Evolutionary conservation across 805 yeast species (phyloP), one percentile per base, ranked within the genome.

Genomic region (Wickerhamomyces ciferrii): DNA sequence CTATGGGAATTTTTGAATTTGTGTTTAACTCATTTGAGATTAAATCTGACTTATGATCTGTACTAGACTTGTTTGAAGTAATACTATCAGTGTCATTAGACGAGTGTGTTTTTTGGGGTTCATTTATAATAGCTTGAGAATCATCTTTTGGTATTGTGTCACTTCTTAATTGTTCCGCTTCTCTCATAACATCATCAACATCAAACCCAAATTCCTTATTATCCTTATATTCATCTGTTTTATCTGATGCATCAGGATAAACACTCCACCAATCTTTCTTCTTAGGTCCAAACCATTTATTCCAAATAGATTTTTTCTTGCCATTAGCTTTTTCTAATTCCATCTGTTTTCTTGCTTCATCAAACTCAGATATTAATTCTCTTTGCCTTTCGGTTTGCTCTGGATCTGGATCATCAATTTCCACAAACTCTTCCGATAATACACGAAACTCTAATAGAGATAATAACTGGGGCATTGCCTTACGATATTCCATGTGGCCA

Each of bases 401-500:
- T 2, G 96, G 88, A 63, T 92, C 96, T 0, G 97, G 95, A 60
- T 92, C 97, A 62, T 91, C 97, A 54, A 94, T 91, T 65, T 94
- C 99, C 18, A 87, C 84, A 61, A 94, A 94, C 62, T 91, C 96
- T 48, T 94, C 99, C 51, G 84, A 79, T 38, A 90, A 62, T 5
- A 94, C 89, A 46, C 87, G 84, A 81, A 95, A 85, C 4, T 87
- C 91, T 37, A 87, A 56, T 43, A 69, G 66, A 51, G 77, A 76
- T 53, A 94, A 62, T 39, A 94, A 72, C 55, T 79, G 80, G 1
- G 99, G 99, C 77, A 94, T 89, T 13, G 89, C 90, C 51, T 84
- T 84, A 69, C 99, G 84, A 67, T 94, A 94, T n/a, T 86, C 89
- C 97, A 94, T 88, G 69, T 94, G 99, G 1, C 99, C 99, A 49